These are phyloP conservation scores for Stagonosporopsis cucurbitacearum DNA, from an alignment of 2,329 filamentous ascomycete species.

Conservation along the genomic window DNA sequence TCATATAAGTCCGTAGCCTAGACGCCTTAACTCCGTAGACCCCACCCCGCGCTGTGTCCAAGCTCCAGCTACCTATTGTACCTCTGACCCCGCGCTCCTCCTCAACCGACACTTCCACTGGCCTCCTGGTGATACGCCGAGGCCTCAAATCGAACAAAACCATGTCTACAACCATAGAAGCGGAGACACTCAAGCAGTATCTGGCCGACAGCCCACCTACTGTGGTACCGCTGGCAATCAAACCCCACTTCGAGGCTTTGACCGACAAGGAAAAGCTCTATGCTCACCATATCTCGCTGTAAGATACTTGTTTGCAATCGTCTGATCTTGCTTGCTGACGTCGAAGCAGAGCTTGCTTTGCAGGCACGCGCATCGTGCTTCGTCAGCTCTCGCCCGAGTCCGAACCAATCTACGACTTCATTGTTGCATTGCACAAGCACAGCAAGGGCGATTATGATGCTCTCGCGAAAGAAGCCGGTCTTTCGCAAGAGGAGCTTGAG, in stretches of 20 bases:
- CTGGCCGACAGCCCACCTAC: slow-evolving; percentile 89
- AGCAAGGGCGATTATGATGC: slow-evolving; percentile 58
- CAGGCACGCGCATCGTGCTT: slow-evolving; percentile 60
- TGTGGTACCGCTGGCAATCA: slow-evolving; percentile 86
- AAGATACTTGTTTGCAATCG: slow-evolving; percentile 1
- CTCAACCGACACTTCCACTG: neutral
- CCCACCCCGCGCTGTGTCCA: slow-evolving; percentile 1
- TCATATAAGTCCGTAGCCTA: neutral
- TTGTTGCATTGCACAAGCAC: slow-evolving; percentile 57
- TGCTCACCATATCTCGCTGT: slow-evolving; percentile 69
- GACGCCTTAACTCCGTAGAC: neutral
- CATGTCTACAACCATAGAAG: slow-evolving; percentile 50
- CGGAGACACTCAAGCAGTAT: slow-evolving; percentile 68
- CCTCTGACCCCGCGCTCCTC: slow-evolving; percentile 2
- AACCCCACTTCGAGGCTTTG: slow-evolving; percentile 86
- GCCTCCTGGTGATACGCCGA: neutral
- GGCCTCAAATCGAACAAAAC: slow-evolving; percentile 2
- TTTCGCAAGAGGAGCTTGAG: slow-evolving; percentile 49
- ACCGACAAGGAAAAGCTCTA: slow-evolving; percentile 82
- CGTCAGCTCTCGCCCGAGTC: slow-evolving; percentile 61
- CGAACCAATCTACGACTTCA: slow-evolving; percentile 62
- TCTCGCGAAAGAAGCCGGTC: slow-evolving; percentile 51
- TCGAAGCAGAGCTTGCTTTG: slow-evolving; percentile 51
- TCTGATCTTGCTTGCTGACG: slow-evolving; percentile 1
- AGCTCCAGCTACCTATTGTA: neutral